Conservation (phyloP, 768 basidiomycete genomes). For the Naematelia aurantialba region DNA sequence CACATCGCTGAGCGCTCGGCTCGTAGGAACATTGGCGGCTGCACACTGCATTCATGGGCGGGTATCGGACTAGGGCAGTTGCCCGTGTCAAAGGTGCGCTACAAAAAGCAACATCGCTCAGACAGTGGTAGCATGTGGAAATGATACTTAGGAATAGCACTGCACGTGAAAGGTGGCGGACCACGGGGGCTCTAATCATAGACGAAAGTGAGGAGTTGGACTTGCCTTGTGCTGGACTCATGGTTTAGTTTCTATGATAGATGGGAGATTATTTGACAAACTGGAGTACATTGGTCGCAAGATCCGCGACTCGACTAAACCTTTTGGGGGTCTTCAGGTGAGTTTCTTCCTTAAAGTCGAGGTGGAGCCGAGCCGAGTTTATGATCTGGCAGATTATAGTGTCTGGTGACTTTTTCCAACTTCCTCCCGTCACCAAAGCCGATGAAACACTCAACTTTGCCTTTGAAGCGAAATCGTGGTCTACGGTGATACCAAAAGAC, state of each 20-base stretch:
- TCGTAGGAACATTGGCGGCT: slow-evolving; percentile 36
- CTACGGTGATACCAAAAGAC: slow-evolving; percentile 21
- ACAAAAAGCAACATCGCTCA: background rate
- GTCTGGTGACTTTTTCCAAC: slow-evolving; percentile 53
- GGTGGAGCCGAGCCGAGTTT: background rate
- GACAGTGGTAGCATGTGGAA: slow-evolving; percentile 15
- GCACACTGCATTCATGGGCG: slow-evolving; percentile 40
- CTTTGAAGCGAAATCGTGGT: slow-evolving; percentile 50
- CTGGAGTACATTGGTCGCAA: slow-evolving; percentile 46
- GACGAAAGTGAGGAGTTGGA: slow-evolving; percentile 39
- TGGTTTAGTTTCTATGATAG: slow-evolving; percentile 49
- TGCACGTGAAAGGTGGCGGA: slow-evolving; percentile 31
- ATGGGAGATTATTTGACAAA: slow-evolving; percentile 49
- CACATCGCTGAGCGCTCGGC: background rate
- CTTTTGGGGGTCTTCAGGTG: slow-evolving; percentile 51
- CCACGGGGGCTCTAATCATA: slow-evolving; percentile 40
- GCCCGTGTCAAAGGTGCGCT: slow-evolving; percentile 5
- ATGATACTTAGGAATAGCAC: slow-evolving; percentile 19
- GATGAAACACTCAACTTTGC: slow-evolving; percentile 30
- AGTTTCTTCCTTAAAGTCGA: background rate
- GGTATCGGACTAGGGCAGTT: slow-evolving; percentile 33
- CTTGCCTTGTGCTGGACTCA: background rate
- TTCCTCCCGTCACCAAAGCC: slow-evolving; percentile 50
- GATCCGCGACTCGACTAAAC: slow-evolving; percentile 29
- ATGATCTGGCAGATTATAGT: slow-evolving; percentile 38